Evolutionary conservation across 305 asterid species (phyloP).

Genomic region (Fraxinus nigra): DNA sequence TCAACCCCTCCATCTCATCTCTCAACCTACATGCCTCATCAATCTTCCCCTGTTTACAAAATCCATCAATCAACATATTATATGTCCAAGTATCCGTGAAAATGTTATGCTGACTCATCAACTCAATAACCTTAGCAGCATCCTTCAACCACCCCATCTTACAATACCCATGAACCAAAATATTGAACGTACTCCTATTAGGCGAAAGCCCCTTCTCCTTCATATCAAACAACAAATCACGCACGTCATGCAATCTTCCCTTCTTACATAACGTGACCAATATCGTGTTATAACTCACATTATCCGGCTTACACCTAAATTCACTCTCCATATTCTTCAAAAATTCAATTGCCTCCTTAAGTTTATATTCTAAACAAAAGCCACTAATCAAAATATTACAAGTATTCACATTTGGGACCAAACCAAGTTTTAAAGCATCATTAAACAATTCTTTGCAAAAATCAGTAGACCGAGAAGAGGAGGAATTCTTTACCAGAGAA

Average conservation of each 20-base stretch:
- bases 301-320: conserved; percentile 55
- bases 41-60: conserved; percentile 52
- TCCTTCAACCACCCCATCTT: conserved; percentile 76
- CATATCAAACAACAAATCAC: conserved; percentile 69
- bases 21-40: conserved; percentile 69
- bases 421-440: conserved; percentile 67
- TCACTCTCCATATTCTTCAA: conserved; percentile 55
- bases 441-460: conserved; percentile 55
- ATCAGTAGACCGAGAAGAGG: conserved; percentile 44
- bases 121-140: conserved; percentile 62
- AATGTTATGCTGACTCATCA: conserved; percentile 59
- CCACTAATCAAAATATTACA: conserved; percentile 70
- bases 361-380: conserved; percentile 60
- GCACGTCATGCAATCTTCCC: conserved; percentile 66
- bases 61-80: conserved; percentile 64
- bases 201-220: conserved; percentile 64
- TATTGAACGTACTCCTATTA: conserved; percentile 58
- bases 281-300: conserved; percentile 72
- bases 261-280: conserved; percentile 62
- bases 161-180: conserved; percentile 77
- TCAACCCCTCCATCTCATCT: conserved; percentile 62
- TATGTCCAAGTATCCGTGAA: conserved; percentile 77
- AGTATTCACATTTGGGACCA: conserved; percentile 54
- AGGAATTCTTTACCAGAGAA: conserved; percentile 54
- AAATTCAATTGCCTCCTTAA: conserved; percentile 55